phyloP scores from a whole-genome alignment of 208 protist genomes.

The Trypanosoma platydactyli region DNA sequence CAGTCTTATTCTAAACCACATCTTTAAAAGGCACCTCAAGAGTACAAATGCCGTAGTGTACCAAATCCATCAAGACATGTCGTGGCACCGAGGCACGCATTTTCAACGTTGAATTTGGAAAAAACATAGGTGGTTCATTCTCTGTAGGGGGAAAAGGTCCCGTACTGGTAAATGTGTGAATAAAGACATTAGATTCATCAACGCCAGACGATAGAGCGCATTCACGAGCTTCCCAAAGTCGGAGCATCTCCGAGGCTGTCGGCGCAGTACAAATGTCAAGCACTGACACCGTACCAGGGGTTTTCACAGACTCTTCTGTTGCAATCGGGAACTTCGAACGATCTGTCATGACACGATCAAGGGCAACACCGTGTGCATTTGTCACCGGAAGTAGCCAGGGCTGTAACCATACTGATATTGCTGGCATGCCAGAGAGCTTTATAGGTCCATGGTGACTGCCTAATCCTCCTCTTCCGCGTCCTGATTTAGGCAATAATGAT shows the following conservation, averaged over 20 bases:
- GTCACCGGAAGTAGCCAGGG: conserved; percentile 54
- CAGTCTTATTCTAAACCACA: conserved; percentile 6
- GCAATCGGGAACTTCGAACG: conserved; percentile 4
- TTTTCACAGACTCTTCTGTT: conserved; percentile 6
- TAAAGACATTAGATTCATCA: conserved; percentile 11
- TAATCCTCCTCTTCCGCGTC: neutral
- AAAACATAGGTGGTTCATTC: conserved; percentile 20
- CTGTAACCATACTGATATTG: conserved; percentile 42
- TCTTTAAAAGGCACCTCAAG: conserved; percentile 48
- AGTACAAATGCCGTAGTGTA: conserved; percentile 49
- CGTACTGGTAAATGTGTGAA: neutral
- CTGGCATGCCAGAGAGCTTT: conserved; percentile 46
- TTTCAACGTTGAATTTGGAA: conserved; percentile 19
- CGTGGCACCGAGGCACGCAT: conserved; percentile 32
- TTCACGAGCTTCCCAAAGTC: conserved; percentile 51
- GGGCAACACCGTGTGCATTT: conserved; percentile 36
- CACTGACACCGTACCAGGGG: conserved; percentile 21
- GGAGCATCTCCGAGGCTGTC: conserved; percentile 53
- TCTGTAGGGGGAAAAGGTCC: neutral
- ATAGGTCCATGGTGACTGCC: conserved; percentile 11
- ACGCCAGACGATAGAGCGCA: conserved; percentile 19
- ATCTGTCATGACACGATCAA: conserved; percentile 65
- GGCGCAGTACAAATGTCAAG: conserved; percentile 64
- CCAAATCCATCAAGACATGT: conserved; percentile 39
- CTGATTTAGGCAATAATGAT: neutral